These are phyloP conservation scores for Cladosporium sp. DNA, from an alignment of 2,329 filamentous ascomycete species.

Conservation along the genomic window DNA sequence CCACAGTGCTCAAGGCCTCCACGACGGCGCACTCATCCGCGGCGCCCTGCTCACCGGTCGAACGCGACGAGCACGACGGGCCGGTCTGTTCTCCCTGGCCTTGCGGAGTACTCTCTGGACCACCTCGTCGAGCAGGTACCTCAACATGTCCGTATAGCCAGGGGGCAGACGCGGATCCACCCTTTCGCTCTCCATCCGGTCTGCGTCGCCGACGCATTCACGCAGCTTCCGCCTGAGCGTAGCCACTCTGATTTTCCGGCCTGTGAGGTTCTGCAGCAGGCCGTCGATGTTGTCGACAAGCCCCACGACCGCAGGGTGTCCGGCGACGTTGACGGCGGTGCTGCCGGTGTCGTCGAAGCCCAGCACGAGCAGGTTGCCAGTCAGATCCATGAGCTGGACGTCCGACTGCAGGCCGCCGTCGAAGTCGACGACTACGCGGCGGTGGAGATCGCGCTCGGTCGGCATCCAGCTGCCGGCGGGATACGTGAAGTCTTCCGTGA, in stretches of 20 bases:
- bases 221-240: not conserved
- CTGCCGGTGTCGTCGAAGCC: not conserved
- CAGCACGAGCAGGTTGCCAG: not conserved
- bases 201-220: not conserved
- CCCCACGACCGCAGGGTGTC: not conserved
- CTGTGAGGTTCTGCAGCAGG: not conserved
- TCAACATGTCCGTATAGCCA: not conserved
- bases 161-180: not conserved
- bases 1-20: too few relatives aligned
- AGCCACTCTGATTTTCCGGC: not conserved
- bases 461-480: not conserved
- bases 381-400: not conserved
- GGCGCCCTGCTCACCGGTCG: not conserved
- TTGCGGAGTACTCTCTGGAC: not conserved
- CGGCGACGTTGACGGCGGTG: not conserved
- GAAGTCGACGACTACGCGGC: not conserved
- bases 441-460: not conserved
- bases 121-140: not conserved
- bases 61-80: not conserved
- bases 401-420: not conserved
- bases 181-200: not conserved
- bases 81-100: not conserved
- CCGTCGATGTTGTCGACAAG: not conserved
- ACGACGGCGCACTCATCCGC: slow-evolving; percentile 1
- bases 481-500: not conserved